Conservation (phyloP, 176 grass and related monocot genomes). For the Chloris gayana region DNA sequence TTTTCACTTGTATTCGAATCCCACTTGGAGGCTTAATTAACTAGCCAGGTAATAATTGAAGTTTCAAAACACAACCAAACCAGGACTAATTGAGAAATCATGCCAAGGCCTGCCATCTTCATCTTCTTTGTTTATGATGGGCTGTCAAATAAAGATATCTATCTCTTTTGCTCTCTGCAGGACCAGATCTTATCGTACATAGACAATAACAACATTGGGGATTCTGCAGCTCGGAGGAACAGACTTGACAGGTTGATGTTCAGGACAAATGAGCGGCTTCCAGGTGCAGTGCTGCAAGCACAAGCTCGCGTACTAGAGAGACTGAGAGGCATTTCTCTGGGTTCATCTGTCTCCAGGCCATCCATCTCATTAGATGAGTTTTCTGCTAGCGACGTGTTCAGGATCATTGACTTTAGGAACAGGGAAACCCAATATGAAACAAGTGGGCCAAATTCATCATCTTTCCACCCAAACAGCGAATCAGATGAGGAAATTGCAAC, state of each 20-base stretch:
- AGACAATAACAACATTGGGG: slow-evolving; percentile 52
- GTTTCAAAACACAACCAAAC: too few species aligned
- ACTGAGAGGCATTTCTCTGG: slow-evolving; percentile 73
- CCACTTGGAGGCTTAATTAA: too few species aligned
- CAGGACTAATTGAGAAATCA: too few species aligned
- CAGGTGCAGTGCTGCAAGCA: slow-evolving; percentile 74
- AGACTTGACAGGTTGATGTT: slow-evolving; percentile 69
- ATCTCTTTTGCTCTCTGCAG: slow-evolving; percentile 27
- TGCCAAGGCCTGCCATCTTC: too few species aligned
- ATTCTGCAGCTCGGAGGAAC: slow-evolving; percentile 50
- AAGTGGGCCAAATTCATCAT: slow-evolving; percentile 39
- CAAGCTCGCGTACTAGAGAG: slow-evolving; percentile 83
- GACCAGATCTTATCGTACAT: slow-evolving; percentile 48
- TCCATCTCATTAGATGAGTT: slow-evolving; percentile 66
- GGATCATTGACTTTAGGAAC: slow-evolving; percentile 51
- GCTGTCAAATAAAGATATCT: slow-evolving; percentile 5
- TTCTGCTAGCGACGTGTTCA: slow-evolving; percentile 54
- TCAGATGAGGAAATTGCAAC: slow-evolving; percentile 48
- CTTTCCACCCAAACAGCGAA: slow-evolving; percentile 34
- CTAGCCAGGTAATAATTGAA: too few species aligned
- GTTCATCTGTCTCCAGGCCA: slow-evolving; percentile 62
- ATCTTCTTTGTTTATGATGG: background rate
- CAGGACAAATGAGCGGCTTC: slow-evolving; percentile 70
- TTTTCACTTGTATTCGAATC: too few species aligned
- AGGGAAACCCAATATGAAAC: slow-evolving; percentile 31